These are phyloP conservation scores for Lumnitzera racemosa DNA, from an alignment of 345 rosid genomes.

Conservation along the genomic window DNA sequence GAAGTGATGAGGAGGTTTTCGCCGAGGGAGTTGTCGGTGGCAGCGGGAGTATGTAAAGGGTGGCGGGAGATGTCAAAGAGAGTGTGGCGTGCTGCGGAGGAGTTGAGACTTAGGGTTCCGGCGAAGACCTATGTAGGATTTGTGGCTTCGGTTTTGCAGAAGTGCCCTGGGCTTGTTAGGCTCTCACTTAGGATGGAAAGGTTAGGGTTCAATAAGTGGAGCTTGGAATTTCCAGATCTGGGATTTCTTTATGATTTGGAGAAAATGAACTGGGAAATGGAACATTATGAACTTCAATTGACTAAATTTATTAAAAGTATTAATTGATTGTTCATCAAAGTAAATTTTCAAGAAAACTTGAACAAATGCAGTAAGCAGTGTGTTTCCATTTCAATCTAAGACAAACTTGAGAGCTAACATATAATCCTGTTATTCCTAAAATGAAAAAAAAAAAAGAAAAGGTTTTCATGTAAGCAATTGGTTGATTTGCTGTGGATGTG, in stretches of 20 bases:
- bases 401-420: no score
- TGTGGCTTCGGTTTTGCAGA: constrained; percentile 79
- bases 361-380: not conserved
- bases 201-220: constrained; percentile 32
- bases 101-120: constrained; percentile 74
- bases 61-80: constrained; percentile 79
- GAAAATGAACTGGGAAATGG: not conserved
- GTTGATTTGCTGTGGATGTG: not conserved
- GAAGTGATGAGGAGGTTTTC: constrained; percentile 75
- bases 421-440: no score
- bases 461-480: no score
- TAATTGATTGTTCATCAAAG: not conserved
- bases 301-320: not conserved
- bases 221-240: constrained; percentile 34
- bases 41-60: constrained; percentile 77
- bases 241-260: not conserved
- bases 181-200: constrained; percentile 77
- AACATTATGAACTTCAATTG: not conserved
- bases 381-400: no score
- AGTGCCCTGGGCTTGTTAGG: constrained; percentile 65
- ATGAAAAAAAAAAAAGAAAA: no score
- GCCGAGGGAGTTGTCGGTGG: constrained; percentile 60
- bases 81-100: constrained; percentile 87
- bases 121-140: constrained; percentile 54
- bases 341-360: not conserved